Conservation (phyloP, 1,139 yeast genomes). For the Pichia sp. region DNA sequence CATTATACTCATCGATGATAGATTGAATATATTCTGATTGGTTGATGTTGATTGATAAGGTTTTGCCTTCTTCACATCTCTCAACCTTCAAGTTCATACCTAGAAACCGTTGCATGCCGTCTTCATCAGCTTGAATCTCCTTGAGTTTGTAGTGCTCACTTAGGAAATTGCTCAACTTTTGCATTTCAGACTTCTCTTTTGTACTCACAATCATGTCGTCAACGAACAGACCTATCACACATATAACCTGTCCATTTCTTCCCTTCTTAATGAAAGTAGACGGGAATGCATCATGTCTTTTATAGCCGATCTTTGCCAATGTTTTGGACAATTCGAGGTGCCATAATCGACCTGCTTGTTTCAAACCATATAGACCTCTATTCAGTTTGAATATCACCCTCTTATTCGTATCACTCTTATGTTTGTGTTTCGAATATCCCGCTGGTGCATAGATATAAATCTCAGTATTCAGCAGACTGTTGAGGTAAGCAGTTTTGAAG, state of each 20-base stretch:
- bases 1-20: neutral
- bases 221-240: conserved; percentile 1
- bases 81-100: neutral
- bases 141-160: neutral
- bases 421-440: neutral
- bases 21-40: neutral
- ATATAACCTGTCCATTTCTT: neutral
- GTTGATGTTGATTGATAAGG: neutral
- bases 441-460: neutral
- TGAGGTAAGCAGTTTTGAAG: neutral
- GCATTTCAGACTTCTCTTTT: neutral
- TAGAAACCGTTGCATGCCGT: conserved; percentile 1
- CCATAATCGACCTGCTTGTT: conserved; percentile 1
- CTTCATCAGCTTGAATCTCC: neutral
- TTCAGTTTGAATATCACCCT: conserved; percentile 2
- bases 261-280: neutral
- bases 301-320: neutral
- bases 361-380: conserved; percentile 1
- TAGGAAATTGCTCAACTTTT: neutral
- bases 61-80: neutral
- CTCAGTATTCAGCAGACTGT: neutral
- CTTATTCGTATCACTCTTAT: neutral
- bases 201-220: conserved; percentile 2
- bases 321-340: neutral
- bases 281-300: conserved; percentile 1